Evolutionary conservation across 2,329 filamentous ascomycete species (phyloP), one percentile per base, ranked within the genome.

Genomic region (Laburnicola sp.): DNA sequence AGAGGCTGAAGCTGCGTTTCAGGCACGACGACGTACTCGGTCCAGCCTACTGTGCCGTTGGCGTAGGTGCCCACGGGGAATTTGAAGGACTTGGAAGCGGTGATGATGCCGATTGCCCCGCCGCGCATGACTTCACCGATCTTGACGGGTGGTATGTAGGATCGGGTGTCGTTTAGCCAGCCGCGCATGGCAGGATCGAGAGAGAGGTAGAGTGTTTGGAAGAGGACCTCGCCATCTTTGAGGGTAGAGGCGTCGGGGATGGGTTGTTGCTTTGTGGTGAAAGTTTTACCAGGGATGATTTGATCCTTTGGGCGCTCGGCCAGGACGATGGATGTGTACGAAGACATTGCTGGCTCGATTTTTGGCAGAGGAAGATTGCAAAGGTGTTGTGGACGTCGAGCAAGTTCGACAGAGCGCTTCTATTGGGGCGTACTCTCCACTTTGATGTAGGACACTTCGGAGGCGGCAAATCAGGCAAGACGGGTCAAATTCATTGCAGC

Each of bases 111-210:
- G 52, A 88, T 80, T 53, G 78, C 79, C 22, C 70, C 68, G 32
- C 86, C 86, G 60, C 86, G 85, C 87, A 91, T 91, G 30, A 81
- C 76, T 51, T 83, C 84, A 60, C 84, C 86, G 53, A 87, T 81
- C 57, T 84, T 75, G 26, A 91, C 86, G 6, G 87, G 86, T 0
- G 86, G 84, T 2, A 88, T 68, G 71, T 91, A 91, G 1, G 86
- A 82, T 27, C 82, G 75, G 32, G 75, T 63, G 11, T 60, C 50
- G 39, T 82, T 86, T 21, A 91, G 72, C 86, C 86, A 89, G 51
- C 83, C 83, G 61, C 87, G 81, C 86, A 89, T 89, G n/a, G 87
- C 86, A 1, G 87, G 87, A 71, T 90, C 87, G 34, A 90, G 77
- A 7, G 84, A 86, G 38, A 89, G 77, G 64, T 89, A 89, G 53